Conservation (phyloP, 23 red algal species). For the Gracilaria gracilis region DNA sequence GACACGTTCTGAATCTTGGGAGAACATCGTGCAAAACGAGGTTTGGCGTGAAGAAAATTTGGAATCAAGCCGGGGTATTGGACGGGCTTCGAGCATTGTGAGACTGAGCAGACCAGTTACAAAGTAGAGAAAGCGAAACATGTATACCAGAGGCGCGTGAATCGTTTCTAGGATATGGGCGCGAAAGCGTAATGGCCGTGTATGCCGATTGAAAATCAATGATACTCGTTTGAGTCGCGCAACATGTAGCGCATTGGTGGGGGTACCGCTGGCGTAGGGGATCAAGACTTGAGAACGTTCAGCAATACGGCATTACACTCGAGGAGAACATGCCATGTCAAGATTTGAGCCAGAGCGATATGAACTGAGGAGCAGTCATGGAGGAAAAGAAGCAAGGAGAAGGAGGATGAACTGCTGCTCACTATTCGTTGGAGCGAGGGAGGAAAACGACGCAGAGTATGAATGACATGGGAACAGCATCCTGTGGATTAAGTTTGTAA, state of each 20-base stretch:
- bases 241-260: not conserved
- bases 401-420: not conserved
- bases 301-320: not conserved
- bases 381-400: not conserved
- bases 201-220: not conserved
- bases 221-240: not conserved
- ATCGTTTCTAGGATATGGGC: not conserved
- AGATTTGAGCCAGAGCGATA: not conserved
- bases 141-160: not conserved
- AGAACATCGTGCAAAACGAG: conserved; percentile 2
- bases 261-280: not conserved
- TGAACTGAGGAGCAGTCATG: not conserved
- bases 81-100: not conserved
- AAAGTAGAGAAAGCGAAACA: not conserved
- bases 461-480: not conserved
- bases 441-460: not conserved
- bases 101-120: not conserved
- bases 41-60: conserved; percentile 3
- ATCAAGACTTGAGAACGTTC: not conserved
- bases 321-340: not conserved
- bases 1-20: not conserved
- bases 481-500: not conserved
- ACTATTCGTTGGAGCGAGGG: not conserved
- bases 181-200: not conserved
- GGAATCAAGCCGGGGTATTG: not conserved